phyloP scores from a whole-genome alignment of 2,329 filamentous ascomycete genomes.

The Xylariaceae sp. region DNA sequence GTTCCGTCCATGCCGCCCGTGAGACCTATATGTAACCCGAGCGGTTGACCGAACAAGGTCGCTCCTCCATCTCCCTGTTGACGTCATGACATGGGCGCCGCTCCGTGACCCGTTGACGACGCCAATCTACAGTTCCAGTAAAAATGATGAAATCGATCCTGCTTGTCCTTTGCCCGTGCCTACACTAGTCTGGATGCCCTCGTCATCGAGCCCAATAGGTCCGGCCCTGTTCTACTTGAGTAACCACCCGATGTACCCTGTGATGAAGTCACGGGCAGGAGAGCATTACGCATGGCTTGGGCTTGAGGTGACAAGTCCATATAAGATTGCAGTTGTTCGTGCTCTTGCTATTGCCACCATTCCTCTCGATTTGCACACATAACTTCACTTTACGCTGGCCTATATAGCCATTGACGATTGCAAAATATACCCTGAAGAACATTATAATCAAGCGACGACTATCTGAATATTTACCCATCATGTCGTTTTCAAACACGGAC shows the following conservation, averaged over 20 bases:
- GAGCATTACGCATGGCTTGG: background rate
- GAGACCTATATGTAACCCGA: background rate
- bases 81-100: background rate
- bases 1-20: too few species aligned
- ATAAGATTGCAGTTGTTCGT: background rate
- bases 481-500: constrained; percentile 52
- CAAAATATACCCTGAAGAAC: background rate
- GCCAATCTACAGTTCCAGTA: background rate
- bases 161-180: background rate
- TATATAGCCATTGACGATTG: background rate
- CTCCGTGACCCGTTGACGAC: background rate
- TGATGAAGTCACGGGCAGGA: background rate
- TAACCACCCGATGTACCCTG: background rate
- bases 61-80: background rate
- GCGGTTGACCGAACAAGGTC: background rate
- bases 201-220: background rate
- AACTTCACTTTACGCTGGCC: background rate
- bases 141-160: background rate
- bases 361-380: background rate
- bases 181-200: background rate
- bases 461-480: constrained; percentile 29
- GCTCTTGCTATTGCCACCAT: background rate
- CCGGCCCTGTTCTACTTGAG: background rate
- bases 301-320: background rate
- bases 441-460: background rate